Evolutionary conservation across 208 protist species (phyloP).

Genomic region (Porcisia hertigi): DNA sequence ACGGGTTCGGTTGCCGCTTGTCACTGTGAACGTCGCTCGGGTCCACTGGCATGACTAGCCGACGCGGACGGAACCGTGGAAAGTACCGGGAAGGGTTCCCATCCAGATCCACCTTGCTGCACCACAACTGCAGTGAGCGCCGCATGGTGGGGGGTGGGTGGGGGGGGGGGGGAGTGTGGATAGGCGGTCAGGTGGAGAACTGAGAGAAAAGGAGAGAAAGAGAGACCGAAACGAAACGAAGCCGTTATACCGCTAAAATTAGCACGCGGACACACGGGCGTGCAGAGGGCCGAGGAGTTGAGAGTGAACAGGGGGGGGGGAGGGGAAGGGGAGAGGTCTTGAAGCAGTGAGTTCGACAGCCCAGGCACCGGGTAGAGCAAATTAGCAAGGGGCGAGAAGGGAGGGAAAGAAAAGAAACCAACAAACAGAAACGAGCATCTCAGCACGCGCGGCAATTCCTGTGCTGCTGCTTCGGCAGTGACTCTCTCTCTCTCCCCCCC

Average conservation of each 20-base stretch:
- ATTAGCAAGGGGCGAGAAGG: background rate
- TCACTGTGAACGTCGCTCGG: slow-evolving; percentile 59
- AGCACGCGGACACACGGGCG: background rate
- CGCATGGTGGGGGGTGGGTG: slow-evolving; percentile 14
- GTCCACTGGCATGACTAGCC: slow-evolving; percentile 89
- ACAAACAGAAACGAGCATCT: background rate
- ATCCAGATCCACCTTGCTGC: slow-evolving; percentile 48
- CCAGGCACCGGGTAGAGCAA: background rate
- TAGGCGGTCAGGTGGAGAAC: slow-evolving; percentile 1
- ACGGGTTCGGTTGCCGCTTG: slow-evolving; percentile 52
- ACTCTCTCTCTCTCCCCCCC: no score
- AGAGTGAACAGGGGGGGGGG: background rate
- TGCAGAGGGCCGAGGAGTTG: background rate
- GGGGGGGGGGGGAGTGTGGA: background rate
- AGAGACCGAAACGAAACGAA: background rate
- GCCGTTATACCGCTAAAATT: background rate
- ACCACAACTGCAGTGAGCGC: slow-evolving; percentile 22
- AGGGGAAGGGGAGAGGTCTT: background rate
- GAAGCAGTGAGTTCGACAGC: background rate
- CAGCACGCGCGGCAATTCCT: background rate
- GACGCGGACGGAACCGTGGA: slow-evolving; percentile 78
- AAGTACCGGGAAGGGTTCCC: slow-evolving; percentile 62
- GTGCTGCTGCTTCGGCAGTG: background rate
- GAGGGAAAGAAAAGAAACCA: background rate
- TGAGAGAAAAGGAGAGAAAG: background rate